Evolutionary conservation across 371 early-diverging fungal species (phyloP).

Genomic region (Syncephalastrum racemosum): DNA sequence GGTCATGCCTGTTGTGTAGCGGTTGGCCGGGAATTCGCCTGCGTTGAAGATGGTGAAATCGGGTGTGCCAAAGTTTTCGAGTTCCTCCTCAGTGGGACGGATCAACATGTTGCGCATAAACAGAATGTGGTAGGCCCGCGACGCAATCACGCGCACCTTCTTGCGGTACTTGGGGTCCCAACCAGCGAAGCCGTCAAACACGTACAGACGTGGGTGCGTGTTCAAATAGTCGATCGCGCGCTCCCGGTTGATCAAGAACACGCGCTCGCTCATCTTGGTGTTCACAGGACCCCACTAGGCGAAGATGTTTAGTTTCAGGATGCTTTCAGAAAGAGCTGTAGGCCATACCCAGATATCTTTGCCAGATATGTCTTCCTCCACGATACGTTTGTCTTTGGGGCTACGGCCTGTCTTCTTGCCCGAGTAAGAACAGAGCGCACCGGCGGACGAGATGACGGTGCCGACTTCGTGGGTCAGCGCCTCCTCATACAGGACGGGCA

Average conservation of each 20-base stretch:
- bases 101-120: slow-evolving; percentile 99
- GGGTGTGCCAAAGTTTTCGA: slow-evolving; percentile 90
- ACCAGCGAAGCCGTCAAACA: slow-evolving; percentile 93
- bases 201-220: slow-evolving; percentile 90
- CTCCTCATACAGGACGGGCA: slow-evolving; percentile 92
- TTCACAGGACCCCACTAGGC: slow-evolving; percentile 93
- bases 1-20: slow-evolving; percentile 96
- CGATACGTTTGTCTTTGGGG: slow-evolving; percentile 96
- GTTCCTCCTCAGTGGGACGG: slow-evolving; percentile 91
- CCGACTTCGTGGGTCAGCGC: slow-evolving; percentile 89
- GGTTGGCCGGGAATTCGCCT: slow-evolving; percentile 96
- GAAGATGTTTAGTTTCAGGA: slow-evolving; percentile 2
- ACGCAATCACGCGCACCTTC: slow-evolving; percentile 94
- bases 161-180: slow-evolving; percentile 98
- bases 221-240: slow-evolving; percentile 96
- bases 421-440: slow-evolving; percentile 90
- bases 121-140: slow-evolving; percentile 94
- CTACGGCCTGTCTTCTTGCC: slow-evolving; percentile 91
- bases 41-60: slow-evolving; percentile 98
- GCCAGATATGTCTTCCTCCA: slow-evolving; percentile 78
- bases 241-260: slow-evolving; percentile 95
- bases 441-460: slow-evolving; percentile 87
- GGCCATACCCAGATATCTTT: slow-evolving; percentile 83
- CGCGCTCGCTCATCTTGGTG: slow-evolving; percentile 82
- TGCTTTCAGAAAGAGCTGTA: neutral